Evolutionary conservation across 306 rosid genomes (phyloP), one percentile per base, ranked within the genome.

Genomic region (Prunus mume): DNA sequence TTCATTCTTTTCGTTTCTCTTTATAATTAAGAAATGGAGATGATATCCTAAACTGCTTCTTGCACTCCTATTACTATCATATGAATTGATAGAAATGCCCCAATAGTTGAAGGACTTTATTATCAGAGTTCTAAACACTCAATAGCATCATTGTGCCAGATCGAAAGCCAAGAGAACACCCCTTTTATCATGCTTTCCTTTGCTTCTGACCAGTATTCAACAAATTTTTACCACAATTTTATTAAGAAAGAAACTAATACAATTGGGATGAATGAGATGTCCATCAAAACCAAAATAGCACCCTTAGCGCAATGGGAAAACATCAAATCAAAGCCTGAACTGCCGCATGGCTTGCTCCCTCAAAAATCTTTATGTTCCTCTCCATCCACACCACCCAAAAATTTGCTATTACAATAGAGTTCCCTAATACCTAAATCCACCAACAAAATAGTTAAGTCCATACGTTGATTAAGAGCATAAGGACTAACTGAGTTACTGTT

Each of bases 1-100:
- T 43, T 27, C 54, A 65, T 38, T 61, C 24, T 77, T 80, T 38
- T 69, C 41, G 54, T 46, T 52, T n/a, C 38, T 49, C 34, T 9
- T 3, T 17, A 4, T 50, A 50, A 28, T 49, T 12, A 9, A 51
- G 18, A 11, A 69, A 50, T 28, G 43, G 25, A 69, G 74, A 61
- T 69, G 47, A 69, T 28, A 69, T 15, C 12, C 55, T n/a, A 24
- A 38, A 6, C 25, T 1, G 47, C 69, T 41, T 38, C 28, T 65
- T 65, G 49, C 12, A 38, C 50, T 32, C 24, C 46, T 38, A 20
- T 65, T 32, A 65, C 50, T 34, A 0, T 38, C 9, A 65, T 7
- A 34, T 38, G 69, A 17, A 27, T 9, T 69, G 58, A 69, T 25
- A 47, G 12, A 69, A 68, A 69, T 49, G 60, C 60, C 60, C 24